Evolutionary conservation across 169 alveolate genomes (phyloP), one percentile per base, ranked within the genome.

Genomic region (Eimeria maxima): DNA sequence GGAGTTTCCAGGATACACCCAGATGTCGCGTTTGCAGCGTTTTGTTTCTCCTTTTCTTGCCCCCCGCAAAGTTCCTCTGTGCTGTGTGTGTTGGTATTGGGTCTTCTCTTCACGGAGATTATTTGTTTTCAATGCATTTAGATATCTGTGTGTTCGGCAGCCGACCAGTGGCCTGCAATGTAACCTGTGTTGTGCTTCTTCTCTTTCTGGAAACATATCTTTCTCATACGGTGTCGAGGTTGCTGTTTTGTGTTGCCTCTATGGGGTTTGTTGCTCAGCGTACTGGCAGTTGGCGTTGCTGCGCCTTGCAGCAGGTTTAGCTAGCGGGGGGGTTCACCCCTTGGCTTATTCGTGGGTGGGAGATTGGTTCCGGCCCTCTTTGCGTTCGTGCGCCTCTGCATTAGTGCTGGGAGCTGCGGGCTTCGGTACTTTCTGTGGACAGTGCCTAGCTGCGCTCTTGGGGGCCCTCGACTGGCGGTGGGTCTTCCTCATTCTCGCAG

Each of bases 381-480:
- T 74, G 65, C 44, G 96, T 45, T 50, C 96, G 11, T 47, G 88
- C 10, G 96, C 95, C 47, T 95, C 96, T 24, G 96, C 96, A 3
- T 18, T 95, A 42, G 69, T 95, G 63, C 84, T 88, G 18, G 96
- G 95, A 5, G 94, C 96, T 29, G 84, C 86, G 29, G 96, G 96
- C 24, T 71, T 84, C 38, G 96, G 96, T n/a, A 50, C 86, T 24
- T 95, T 95, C 63, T 50, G 57, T 22, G 96, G 96, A 7, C 96
- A 95, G 80, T 86, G 60, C 16, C 45, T 88, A 22, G 96, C 96
- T 6, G 96, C 96, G 6, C 73, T 63, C 24, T 55, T 95, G 44
- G 96, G 96, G 73, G 47, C 80, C 33, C 24, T 95, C 8, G 96
- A 95, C 93, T 95, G 96, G 96, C 95, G 96, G 22, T 95, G 91